Percentiles rank a stretch among this genome's conserved stretches.
Conservation (phyloP, 768 basidiomycete genomes). For the Brasilioporus rufonigricans region DNA sequence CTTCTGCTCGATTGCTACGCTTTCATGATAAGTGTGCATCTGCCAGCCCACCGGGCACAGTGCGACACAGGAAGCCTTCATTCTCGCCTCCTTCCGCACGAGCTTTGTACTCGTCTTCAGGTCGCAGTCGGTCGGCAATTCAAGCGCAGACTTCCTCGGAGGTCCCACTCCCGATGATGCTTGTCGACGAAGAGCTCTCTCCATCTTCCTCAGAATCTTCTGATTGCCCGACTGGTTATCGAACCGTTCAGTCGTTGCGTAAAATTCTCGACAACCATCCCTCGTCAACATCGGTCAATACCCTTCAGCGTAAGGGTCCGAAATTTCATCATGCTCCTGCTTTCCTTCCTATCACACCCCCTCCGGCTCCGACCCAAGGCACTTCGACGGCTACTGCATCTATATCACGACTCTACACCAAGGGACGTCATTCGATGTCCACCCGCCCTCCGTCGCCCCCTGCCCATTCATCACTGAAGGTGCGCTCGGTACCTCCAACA, state of each 20-base stretch:
- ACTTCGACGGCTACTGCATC: constrained; percentile 77
- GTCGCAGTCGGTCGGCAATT: constrained; percentile 10
- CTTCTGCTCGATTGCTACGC: constrained; percentile 30
- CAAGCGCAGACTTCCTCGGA: constrained; percentile 22
- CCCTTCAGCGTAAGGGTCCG: constrained; percentile 8
- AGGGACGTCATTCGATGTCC: constrained; percentile 54
- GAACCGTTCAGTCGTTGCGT: constrained; percentile 62
- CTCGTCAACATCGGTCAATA: constrained; percentile 33
- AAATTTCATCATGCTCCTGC: constrained; percentile 18
- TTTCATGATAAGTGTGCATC: constrained; percentile 35
- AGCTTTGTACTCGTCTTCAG: constrained; percentile 8
- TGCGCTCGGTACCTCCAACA: constrained; percentile 36
- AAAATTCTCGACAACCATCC: constrained; percentile 60
- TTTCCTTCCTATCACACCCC: constrained; percentile 40
- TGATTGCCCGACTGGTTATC: constrained; percentile 51
- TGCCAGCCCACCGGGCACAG: constrained; percentile 28
- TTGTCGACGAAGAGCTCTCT: constrained; percentile 54
- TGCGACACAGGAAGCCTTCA: constrained; percentile 17
- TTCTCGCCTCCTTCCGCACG: constrained; percentile 17
- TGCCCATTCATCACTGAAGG: constrained; percentile 45
- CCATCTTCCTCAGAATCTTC: constrained; percentile 53
- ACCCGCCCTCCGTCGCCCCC: constrained; percentile 65
- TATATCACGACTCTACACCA: constrained; percentile 74
- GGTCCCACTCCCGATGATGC: constrained; percentile 47
- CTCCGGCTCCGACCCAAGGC: constrained; percentile 53